These are phyloP conservation scores for Aspergillus conjunctus DNA, from an alignment of 495 filamentous ascomycete genomes.

Conservation along the genomic window DNA sequence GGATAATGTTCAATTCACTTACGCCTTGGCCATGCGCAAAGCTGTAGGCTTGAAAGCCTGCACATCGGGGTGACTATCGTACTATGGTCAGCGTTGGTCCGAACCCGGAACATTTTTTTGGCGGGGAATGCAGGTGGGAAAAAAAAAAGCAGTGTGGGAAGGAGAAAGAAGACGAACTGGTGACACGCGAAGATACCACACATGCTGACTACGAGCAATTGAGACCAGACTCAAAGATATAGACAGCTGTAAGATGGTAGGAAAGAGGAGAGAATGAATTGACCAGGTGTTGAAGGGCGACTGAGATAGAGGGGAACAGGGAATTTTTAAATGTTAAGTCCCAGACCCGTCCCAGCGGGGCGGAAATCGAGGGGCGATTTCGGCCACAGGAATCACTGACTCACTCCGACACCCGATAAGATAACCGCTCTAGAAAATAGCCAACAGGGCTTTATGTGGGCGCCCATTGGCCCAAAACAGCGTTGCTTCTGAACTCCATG, in stretches of 20 bases:
- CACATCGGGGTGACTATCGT: conserved; percentile 85
- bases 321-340: conserved; percentile 40
- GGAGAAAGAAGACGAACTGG: conserved; percentile 58
- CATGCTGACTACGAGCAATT: conserved; percentile 46
- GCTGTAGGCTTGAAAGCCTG: conserved; percentile 96
- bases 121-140: conserved; percentile 15
- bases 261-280: conserved; percentile 15
- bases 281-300: conserved; percentile 16
- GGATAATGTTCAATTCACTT: conserved; percentile 40
- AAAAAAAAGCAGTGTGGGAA: conserved; percentile 10
- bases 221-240: conserved; percentile 23
- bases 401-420: conserved; percentile 53
- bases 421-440: conserved; percentile 30
- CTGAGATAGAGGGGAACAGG: conserved; percentile 24
- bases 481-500: conserved; percentile 1
- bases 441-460: conserved; percentile 3
- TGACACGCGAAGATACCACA: conserved; percentile 96
- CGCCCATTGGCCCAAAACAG: conserved; percentile 20
- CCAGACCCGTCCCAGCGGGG: conserved; percentile 31
- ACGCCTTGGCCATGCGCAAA: conserved; percentile 94
- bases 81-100: conserved; percentile 28
- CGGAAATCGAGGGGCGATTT: conserved; percentile 45
- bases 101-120: conserved; percentile 1
- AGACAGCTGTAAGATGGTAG: conserved; percentile 26
- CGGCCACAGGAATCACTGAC: conserved; percentile 38